phyloP scores from a whole-genome alignment of 345 rosid species.

The Toxicodendron radicans region DNA sequence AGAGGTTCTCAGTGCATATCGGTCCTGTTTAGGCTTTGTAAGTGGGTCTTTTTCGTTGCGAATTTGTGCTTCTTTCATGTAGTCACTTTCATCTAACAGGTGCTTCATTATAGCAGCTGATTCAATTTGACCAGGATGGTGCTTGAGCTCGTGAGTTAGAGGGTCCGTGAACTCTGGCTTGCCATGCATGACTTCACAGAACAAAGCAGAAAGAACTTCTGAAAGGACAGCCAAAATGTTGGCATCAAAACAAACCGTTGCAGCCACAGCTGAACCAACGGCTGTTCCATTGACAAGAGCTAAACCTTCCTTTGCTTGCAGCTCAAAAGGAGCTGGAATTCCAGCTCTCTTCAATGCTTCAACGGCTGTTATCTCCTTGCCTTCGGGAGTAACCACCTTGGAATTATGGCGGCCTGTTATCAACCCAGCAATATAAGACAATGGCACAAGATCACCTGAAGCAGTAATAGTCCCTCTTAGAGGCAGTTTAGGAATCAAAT shows the following conservation, averaged over 20 bases:
- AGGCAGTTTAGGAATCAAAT: conserved; percentile 50
- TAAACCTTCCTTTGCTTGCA: conserved; percentile 55
- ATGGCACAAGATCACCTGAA: conserved; percentile 51
- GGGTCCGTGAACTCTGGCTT: conserved; percentile 46
- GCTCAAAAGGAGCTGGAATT: conserved; percentile 37
- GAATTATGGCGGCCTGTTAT: conserved; percentile 48
- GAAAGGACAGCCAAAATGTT: conserved; percentile 43
- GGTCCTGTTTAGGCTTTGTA: conserved; percentile 48
- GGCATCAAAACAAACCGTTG: conserved; percentile 53
- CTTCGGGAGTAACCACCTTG: conserved; percentile 37
- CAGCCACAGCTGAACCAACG: conserved; percentile 57
- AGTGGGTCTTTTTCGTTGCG: conserved; percentile 46
- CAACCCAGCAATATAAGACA: conserved; percentile 55
- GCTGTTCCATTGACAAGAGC: conserved; percentile 57
- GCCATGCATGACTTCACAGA: conserved; percentile 55
- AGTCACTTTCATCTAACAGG: conserved; percentile 37
- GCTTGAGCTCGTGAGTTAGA: conserved; percentile 50
- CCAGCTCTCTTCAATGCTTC: conserved; percentile 50
- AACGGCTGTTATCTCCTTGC: conserved; percentile 26
- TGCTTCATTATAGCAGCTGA: conserved; percentile 50
- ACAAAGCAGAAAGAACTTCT: conserved; percentile 42
- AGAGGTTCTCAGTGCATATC: conserved; percentile 51
- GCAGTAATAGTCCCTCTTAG: conserved; percentile 54
- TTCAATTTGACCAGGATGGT: conserved; percentile 58
- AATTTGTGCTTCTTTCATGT: conserved; percentile 37